Base-by-base conservation (phyloP, 2,329 filamentous ascomycete species). In the Sarocladium strictum region DNA sequence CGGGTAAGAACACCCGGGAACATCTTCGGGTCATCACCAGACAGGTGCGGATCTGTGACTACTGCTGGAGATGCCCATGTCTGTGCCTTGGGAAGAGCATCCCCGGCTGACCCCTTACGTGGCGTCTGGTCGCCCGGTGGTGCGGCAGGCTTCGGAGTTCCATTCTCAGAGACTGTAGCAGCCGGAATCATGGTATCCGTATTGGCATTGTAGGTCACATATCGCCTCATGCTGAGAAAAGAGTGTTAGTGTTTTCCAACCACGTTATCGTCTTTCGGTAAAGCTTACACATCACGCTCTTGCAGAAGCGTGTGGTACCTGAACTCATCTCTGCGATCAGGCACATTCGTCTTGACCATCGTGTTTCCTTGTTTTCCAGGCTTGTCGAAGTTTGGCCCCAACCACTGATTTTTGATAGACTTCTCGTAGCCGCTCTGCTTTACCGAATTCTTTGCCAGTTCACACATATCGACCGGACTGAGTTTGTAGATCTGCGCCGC, bases 401-500 rank as follows among this genome's bases (percentile, higher is more conserved):
- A 76, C 93, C 93, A 99, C 68, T 91, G 84, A 65, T 92, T 85
- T 72, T 99, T 99, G 64, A 97, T 78, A 12, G 85, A 81, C 62
- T 88, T 78, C 67, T 99, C 94, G 65, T 96, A 99, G 6, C 94
- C 94, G 67, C 90, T 96, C 69, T 99, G 94, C 63, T 87, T 84
- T 38, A 99, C 94, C 10, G 90, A 96, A 68, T 97, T 93, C 72
- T 96, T 96, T 23, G 94, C 94, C 55, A 99, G 72, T 72, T 99
- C 94, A 67, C 94, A 97, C 94, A 99, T 99, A 65, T 99, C 94
- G 3, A 97, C 92, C 1, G 93, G 88, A 64, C 86, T 95, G 37
- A 99, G 83, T 73, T 97, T 97, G 75, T 97, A 99, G 56, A 99
- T 99, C 71, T 99, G 94, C 3, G 94, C 94, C 3, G 94, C 94